Evolutionary conservation across 2,329 filamentous ascomycete genomes (phyloP).

Genomic region (Alternaria sp.): DNA sequence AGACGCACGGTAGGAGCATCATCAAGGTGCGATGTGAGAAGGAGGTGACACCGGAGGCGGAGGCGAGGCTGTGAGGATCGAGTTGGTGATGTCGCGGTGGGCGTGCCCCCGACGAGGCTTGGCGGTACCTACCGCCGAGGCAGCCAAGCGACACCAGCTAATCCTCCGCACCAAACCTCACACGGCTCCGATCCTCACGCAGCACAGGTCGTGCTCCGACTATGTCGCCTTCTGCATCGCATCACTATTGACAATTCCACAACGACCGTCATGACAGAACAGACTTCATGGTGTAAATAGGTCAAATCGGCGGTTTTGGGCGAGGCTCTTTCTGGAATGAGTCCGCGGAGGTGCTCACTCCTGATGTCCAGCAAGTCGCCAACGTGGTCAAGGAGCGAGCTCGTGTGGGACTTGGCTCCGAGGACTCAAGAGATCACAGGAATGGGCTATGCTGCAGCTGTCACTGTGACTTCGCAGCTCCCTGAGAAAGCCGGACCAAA

Average conservation of each 20-base stretch:
- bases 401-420: neutral
- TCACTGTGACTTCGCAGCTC: neutral
- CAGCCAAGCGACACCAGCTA: neutral
- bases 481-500: neutral
- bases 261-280: neutral
- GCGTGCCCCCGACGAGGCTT: neutral
- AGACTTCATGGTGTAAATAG: neutral
- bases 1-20: too few relatives aligned
- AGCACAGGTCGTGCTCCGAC: neutral
- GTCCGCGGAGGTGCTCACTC: neutral
- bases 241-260: neutral
- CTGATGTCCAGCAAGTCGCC: neutral
- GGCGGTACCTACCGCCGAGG: neutral
- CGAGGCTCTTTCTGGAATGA: neutral
- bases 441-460: neutral
- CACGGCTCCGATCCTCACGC: neutral
- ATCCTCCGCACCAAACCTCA: neutral
- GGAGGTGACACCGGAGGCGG: neutral
- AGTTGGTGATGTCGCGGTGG: neutral
- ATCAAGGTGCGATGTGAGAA: neutral
- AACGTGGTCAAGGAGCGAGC: neutral
- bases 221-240: neutral
- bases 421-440: fast-evolving
- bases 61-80: neutral
- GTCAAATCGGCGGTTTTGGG: neutral